Base-by-base conservation (phyloP, 2,329 filamentous ascomycete genomes). In the Trichoderma simmonsii region DNA sequence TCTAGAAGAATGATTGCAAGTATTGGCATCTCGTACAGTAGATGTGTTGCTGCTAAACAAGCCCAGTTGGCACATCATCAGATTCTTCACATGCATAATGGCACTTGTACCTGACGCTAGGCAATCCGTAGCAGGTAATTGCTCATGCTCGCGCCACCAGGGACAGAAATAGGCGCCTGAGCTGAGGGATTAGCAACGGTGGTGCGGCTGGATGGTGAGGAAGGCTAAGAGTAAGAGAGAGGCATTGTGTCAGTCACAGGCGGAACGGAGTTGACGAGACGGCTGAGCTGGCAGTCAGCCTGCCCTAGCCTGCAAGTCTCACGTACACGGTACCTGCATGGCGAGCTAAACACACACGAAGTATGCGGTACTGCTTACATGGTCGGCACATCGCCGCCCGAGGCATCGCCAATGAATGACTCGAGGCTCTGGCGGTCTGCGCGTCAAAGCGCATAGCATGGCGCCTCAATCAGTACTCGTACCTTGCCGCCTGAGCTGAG, bases 171-270 rank as follows among this genome's bases (percentile, higher is more conserved):
- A 68, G 64, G 24, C 48, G 48, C 21, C 30, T 56, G 63, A 56
- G 11, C 6, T n/a, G 63, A 56, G 48, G 9, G 28, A 56, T 56
- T 56, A 57, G 26, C 32, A 21, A 21, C 32, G 21, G 63, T 48
- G 61, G 30, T 66, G 63, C 64, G 65, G 65, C 24, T 68, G 54
- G 54, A 68, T 68, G 54, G 65, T 59, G 65, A 68, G 54, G 34
- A 59, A 68, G 11, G 54, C 65, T 9, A 68, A 51, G 4, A 51
- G n/a, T 1, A 36, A 15, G 34, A 36, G 6, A 48, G 15, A 39
- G 36, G 36, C 36, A 8, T 28, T 28, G 64, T 36, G 34, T 36
- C 34, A 36, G 34, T 67, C 32, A 59, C 64, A 67, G 28, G 30
- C 56, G 56, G 18, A 32, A n/a, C 56, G 28, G 56, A 59, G 56